phyloP scores from a whole-genome alignment of 352 stramenopile species.

The Globisporangium sylvaticum region DNA sequence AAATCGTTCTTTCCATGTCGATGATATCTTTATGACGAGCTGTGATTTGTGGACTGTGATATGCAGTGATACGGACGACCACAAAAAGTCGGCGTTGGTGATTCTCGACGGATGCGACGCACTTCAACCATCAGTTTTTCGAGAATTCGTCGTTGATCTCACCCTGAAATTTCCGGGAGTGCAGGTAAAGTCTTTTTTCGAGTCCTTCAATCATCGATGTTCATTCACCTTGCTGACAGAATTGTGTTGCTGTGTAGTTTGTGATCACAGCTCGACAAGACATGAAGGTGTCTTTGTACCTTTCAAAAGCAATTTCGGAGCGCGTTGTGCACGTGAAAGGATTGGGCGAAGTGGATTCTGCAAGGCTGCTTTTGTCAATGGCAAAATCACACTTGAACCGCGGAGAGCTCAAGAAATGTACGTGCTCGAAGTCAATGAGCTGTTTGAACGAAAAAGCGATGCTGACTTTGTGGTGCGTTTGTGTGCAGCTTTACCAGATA shows the following conservation, averaged over 20 bases:
- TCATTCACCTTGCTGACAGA: neutral
- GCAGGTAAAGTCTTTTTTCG: constrained; percentile 29
- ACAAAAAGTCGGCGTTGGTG: constrained; percentile 29
- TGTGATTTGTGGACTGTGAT: neutral
- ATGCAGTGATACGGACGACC: constrained; percentile 9
- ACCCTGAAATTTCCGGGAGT: constrained; percentile 31
- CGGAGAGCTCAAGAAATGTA: constrained; percentile 37
- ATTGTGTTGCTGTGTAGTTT: constrained; percentile 22
- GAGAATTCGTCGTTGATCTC: constrained; percentile 41
- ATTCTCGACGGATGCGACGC: constrained; percentile 66
- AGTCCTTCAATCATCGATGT: neutral
- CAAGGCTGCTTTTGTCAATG: constrained; percentile 46
- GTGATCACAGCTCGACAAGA: constrained; percentile 32
- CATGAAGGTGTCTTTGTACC: constrained; percentile 18
- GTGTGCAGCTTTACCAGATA: constrained; percentile 20
- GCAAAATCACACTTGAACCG: constrained; percentile 32
- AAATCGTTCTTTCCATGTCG: neutral
- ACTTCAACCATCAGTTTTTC: constrained; percentile 29
- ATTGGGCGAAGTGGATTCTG: constrained; percentile 36
- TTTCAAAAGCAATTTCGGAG: constrained; percentile 14
- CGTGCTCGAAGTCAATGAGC: constrained; percentile 9
- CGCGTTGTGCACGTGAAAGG: constrained; percentile 31
- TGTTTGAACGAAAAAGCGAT: neutral
- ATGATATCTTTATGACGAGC: neutral
- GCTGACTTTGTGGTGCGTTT: constrained; percentile 1